A percentile compares a stretch with the other conserved stretches of the same genome.
Conservation (phyloP, 257 asterid genomes). For the Prunella vulgaris region DNA sequence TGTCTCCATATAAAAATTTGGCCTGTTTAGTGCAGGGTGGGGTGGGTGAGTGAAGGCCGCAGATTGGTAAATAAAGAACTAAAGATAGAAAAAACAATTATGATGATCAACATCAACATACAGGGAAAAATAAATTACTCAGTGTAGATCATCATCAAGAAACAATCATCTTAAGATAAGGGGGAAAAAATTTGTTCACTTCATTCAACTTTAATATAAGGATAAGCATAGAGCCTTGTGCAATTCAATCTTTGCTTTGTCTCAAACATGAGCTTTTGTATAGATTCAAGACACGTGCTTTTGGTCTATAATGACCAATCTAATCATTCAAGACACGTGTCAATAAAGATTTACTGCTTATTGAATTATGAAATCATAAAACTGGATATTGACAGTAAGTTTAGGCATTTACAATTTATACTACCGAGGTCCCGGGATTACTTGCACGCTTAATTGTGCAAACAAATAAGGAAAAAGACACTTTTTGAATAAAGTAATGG, state of each 20-base stretch:
- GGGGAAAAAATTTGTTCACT: not conserved
- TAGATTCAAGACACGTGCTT: too few relatives aligned
- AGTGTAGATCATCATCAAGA: not conserved
- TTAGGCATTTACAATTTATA: not conserved
- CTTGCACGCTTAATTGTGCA: too few relatives aligned
- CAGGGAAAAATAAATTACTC: not conserved
- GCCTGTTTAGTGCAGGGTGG: conserved; percentile 42
- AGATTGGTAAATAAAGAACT: too few relatives aligned
- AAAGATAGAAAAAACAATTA: not conserved
- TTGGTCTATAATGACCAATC: not conserved
- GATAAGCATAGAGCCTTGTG: not conserved
- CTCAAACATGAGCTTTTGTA: not conserved
- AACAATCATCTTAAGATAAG: not conserved
- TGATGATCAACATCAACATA: not conserved
- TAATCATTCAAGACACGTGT: not conserved
- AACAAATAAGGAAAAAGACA: too few relatives aligned
- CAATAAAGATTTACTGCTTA: not conserved
- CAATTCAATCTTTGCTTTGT: not conserved
- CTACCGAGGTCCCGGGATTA: too few relatives aligned
- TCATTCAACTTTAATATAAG: not conserved
- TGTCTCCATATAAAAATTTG: conserved; percentile 70
- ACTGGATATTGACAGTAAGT: not conserved
- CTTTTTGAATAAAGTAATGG: too few relatives aligned
- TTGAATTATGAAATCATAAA: not conserved
- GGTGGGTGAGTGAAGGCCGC: too few relatives aligned